phyloP scores from a whole-genome alignment of 1,139 yeast species.

The Saccharomyces pastorianus region DNA sequence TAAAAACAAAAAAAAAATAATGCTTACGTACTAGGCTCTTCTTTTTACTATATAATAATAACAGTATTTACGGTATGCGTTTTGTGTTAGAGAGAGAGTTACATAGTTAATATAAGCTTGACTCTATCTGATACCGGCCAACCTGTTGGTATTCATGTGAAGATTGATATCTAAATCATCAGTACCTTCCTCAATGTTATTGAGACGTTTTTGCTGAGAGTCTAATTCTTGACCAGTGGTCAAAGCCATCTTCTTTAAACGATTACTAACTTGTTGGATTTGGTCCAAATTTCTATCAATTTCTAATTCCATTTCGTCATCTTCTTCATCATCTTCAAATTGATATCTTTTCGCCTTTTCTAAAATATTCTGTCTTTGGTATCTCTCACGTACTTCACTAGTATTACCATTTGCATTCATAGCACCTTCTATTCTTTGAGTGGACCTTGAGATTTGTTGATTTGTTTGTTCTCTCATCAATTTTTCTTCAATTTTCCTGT shows the following conservation, averaged over 20 bases:
- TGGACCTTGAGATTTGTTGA: slow-evolving; percentile 38
- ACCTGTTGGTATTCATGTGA: slow-evolving; percentile 39
- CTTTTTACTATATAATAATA: no score
- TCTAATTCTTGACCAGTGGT: slow-evolving; percentile 48
- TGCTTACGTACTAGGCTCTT: no score
- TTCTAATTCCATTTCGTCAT: slow-evolving; percentile 52
- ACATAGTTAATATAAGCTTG: not conserved
- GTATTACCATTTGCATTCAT: slow-evolving; percentile 28
- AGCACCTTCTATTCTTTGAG: slow-evolving; percentile 42
- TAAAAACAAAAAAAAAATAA: no score
- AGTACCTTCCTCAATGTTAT: slow-evolving; percentile 44
- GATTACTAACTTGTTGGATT: slow-evolving; percentile 39
- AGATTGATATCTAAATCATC: slow-evolving; percentile 47
- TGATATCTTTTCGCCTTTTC: slow-evolving; percentile 41
- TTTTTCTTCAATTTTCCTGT: slow-evolving; percentile 58
- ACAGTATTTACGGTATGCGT: no score
- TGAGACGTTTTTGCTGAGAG: slow-evolving; percentile 45
- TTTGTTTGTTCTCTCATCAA: slow-evolving; percentile 38
- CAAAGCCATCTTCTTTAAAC: slow-evolving; percentile 45
- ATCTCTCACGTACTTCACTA: slow-evolving; percentile 30
- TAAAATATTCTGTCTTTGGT: slow-evolving; percentile 33
- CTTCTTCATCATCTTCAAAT: slow-evolving; percentile 54
- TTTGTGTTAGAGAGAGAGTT: not conserved
- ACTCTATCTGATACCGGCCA: slow-evolving; percentile 27
- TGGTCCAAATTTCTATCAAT: slow-evolving; percentile 48